Base-by-base conservation (phyloP, 169 alveolate genomes). In the Plasmodium yoelii region DNA sequence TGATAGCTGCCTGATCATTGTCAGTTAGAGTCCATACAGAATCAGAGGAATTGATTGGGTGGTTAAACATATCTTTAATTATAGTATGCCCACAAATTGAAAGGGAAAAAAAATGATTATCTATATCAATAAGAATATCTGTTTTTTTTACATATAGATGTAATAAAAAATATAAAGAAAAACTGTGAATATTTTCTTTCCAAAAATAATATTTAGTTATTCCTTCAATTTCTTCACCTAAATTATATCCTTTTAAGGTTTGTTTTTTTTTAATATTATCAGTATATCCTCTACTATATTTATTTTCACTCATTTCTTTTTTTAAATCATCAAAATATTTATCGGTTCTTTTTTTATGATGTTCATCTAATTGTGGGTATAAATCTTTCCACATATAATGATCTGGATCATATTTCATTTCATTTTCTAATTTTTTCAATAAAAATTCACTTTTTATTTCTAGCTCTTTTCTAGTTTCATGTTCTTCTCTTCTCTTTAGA, bases 251-350 rank as follows among this genome's bases (percentile, higher is more conserved):
- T 86, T 86, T 86, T 61, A 86, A 59, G 1, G 67, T 70, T 61
- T 86, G 91, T 55, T 86, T 86, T 22, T 86, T 86, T 86, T 86
- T 86, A n/a, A 86, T 86, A 63, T 86, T 86, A 57, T 86, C 91
- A n/a, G 87, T 71, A 64, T 86, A 86, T 4, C 91, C 91, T 49
- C 91, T 70, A 72, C 91, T 71, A 65, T 15, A 86, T 47, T 70
- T 69, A 57, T 86, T 56, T 49, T 86, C 91, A 55, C 63, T 70
- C 84, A 86, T 86, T 44, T 86, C 91, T 39, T 68, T 86, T 60
- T 86, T 60, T 19, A 86, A 60, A 39, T 59, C 51, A 5, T 86
- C 68, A 69, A 86, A 86, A 18, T 86, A 86, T 86, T 68, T 70
- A 44, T 86, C 91, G 5, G 91, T 70, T 51, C 65, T 69, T 15